These are phyloP conservation scores for Leccinum olivaceopallidum DNA, from an alignment of 768 basidiomycete species.

Conservation along the genomic window DNA sequence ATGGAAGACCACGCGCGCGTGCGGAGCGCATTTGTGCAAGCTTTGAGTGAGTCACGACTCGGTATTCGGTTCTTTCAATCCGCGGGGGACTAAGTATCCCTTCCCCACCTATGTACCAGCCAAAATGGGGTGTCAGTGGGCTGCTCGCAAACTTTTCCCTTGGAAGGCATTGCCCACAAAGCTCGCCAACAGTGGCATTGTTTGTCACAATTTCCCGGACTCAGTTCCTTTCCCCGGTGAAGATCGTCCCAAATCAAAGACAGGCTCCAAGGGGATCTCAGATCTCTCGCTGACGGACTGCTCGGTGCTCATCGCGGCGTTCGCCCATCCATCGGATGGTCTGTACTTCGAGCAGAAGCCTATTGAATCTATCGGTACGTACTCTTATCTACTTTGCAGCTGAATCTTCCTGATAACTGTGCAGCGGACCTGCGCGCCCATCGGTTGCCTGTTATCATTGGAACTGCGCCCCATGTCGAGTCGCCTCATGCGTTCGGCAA, in stretches of 20 bases:
- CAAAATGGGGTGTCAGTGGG: conserved; percentile 1
- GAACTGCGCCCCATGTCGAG: background rate
- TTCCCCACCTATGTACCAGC: background rate
- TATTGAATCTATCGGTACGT: background rate
- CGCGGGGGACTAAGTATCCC: background rate
- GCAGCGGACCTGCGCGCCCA: background rate
- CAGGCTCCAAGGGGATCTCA: conserved; percentile 4
- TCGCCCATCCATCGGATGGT: background rate
- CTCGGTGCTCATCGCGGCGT: background rate
- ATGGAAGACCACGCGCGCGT: background rate
- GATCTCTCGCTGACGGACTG: conserved; percentile 3
- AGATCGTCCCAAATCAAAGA: background rate
- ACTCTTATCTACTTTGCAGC: background rate
- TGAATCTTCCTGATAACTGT: background rate
- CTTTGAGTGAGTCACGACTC: background rate
- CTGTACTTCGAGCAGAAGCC: background rate
- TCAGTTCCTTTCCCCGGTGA: background rate
- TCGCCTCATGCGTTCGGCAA: background rate
- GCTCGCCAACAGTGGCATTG: background rate
- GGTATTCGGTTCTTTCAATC: background rate
- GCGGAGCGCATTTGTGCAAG: background rate
- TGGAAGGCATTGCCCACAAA: conserved; percentile 6
- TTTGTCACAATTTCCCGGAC: background rate
- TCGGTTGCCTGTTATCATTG: background rate
- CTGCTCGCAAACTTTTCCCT: conserved; percentile 1